Evolutionary conservation across 2,329 filamentous ascomycete genomes (phyloP).

Genomic region (Lachnellula subtilissima): DNA sequence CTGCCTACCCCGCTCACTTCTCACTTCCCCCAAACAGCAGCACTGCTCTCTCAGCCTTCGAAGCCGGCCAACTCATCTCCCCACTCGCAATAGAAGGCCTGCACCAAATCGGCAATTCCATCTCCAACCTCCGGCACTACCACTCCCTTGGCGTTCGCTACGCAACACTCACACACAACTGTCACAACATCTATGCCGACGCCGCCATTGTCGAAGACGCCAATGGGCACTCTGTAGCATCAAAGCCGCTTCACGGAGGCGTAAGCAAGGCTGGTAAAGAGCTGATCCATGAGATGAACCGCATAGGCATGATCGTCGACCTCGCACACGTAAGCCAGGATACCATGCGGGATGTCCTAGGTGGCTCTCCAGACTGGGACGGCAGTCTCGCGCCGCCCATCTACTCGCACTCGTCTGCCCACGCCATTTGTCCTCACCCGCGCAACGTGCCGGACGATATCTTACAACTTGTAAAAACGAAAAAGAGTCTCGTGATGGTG

Average conservation of each 20-base stretch:
- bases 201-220: constrained; percentile 63
- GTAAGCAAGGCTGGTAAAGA: constrained; percentile 64
- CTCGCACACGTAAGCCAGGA: constrained; percentile 73
- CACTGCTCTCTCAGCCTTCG: constrained; percentile 58
- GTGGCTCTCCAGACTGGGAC: constrained; percentile 54
- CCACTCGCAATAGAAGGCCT: constrained; percentile 80
- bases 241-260: constrained; percentile 61
- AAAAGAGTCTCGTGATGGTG: constrained; percentile 79
- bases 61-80: constrained; percentile 62
- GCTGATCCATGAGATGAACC: constrained; percentile 85
- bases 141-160: constrained; percentile 79
- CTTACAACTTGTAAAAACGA: constrained; percentile 67
- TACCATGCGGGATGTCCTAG: constrained; percentile 81
- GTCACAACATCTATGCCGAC: constrained; percentile 85
- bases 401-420: constrained; percentile 82
- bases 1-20: constrained; percentile 63
- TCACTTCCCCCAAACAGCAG: constrained; percentile 57
- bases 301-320: constrained; percentile 91
- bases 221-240: constrained; percentile 21
- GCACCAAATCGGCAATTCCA: constrained; percentile 87
- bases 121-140: constrained; percentile 69
- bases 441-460: constrained; percentile 87
- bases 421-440: constrained; percentile 77
- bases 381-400: constrained; percentile 79
- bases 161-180: constrained; percentile 87